Conservation (phyloP, 2,329 filamentous ascomycete genomes). For the Allantophomopsis cytisporea region DNA sequence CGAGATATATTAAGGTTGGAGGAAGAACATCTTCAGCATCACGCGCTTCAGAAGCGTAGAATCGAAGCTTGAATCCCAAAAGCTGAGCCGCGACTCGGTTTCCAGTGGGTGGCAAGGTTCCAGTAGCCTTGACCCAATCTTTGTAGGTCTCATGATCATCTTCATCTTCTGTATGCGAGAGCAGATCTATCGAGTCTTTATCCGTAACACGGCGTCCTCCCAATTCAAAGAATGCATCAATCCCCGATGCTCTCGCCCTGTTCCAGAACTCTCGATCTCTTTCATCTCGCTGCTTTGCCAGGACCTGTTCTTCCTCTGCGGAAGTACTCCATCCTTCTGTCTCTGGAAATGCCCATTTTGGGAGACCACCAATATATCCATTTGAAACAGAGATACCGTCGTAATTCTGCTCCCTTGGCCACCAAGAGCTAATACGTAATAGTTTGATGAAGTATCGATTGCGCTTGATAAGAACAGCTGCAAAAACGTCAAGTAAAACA, state of each 20-base stretch:
- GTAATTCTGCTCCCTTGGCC: slow-evolving; percentile 55
- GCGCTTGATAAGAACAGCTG: slow-evolving; percentile 83
- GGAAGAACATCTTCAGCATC: slow-evolving; percentile 67
- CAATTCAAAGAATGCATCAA: slow-evolving; percentile 82
- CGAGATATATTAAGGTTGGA: slow-evolving; percentile 84
- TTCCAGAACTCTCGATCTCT: slow-evolving; percentile 75
- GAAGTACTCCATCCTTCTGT: slow-evolving; percentile 47
- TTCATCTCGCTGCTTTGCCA: slow-evolving; percentile 39
- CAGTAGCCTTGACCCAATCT: slow-evolving; percentile 70
- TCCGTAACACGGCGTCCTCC: slow-evolving; percentile 57
- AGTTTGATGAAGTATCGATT: slow-evolving; percentile 92
- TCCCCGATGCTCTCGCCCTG: slow-evolving; percentile 58
- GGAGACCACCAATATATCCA: slow-evolving; percentile 47
- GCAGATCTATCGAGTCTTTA: slow-evolving; percentile 32
- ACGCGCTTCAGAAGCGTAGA: slow-evolving; percentile 74
- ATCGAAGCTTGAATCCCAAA: slow-evolving; percentile 91
- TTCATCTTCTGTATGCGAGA: slow-evolving; percentile 22
- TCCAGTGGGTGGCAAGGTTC: slow-evolving; percentile 69
- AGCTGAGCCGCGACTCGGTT: slow-evolving; percentile 90
- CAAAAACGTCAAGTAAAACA: slow-evolving; percentile 89
- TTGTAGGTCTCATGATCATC: slow-evolving; percentile 12
- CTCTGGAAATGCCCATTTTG: slow-evolving; percentile 70
- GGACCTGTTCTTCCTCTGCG: slow-evolving; percentile 52
- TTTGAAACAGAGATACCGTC: slow-evolving; percentile 23
- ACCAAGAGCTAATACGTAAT: slow-evolving; percentile 87